A percentile compares a stretch with the other conserved stretches of the same genome.
Evolutionary conservation across 2,329 filamentous ascomycete genomes (phyloP).

Genomic region (Corinectria fuckeliana): DNA sequence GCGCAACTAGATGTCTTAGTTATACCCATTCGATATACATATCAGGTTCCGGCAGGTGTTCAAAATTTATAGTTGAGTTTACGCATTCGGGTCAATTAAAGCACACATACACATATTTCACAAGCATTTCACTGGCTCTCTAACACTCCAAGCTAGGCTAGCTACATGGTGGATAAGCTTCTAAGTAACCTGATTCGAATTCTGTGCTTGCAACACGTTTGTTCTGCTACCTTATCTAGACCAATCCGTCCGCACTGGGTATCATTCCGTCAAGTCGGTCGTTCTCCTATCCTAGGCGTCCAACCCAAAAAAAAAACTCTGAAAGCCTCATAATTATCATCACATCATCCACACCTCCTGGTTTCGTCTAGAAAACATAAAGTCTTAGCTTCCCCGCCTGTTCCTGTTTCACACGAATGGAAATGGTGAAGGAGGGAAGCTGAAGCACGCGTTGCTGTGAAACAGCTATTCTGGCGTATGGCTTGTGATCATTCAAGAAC

Average conservation of each 20-base stretch:
- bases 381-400: constrained; percentile 21
- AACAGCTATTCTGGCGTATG: background rate
- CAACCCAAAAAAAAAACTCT: constrained; percentile 6
- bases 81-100: constrained; percentile 24
- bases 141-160: too few relatives aligned
- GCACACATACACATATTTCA: constrained; percentile 8
- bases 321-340: constrained; percentile 7
- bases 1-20: constrained; percentile 39
- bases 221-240: constrained; percentile 14
- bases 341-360: constrained; percentile 11
- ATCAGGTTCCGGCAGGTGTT: constrained; percentile 34
- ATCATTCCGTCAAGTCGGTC: constrained; percentile 31
- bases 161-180: too few relatives aligned
- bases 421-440: background rate
- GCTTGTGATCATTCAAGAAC: constrained; percentile 40
- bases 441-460: background rate
- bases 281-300: constrained; percentile 6
- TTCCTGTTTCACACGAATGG: constrained; percentile 3
- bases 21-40: constrained; percentile 39
- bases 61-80: constrained; percentile 29
- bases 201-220: background rate
- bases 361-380: constrained; percentile 19
- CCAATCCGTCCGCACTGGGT: constrained; percentile 30
- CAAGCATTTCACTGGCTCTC: background rate
- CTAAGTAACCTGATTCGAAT: too few relatives aligned